A percentile compares a stretch with the other conserved stretches of the same genome.
Conservation (phyloP, 2,329 filamentous ascomycete genomes). For the Sporothrix mexicana region DNA sequence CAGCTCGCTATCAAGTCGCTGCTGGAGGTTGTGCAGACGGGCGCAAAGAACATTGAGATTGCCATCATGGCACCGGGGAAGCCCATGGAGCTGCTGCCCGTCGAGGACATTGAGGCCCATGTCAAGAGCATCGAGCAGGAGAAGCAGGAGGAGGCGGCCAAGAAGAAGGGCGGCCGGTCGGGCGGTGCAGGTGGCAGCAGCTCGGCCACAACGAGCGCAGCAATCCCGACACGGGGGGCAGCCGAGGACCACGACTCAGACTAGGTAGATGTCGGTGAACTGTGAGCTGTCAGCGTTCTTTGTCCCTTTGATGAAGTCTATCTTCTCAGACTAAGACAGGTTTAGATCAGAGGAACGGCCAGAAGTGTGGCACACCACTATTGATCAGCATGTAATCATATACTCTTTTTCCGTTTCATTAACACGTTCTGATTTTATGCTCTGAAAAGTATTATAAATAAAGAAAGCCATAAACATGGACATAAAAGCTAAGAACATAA, state of each 20-base stretch:
- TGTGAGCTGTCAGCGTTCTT: not conserved
- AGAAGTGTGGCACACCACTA: not conserved
- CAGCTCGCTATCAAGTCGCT: slow-evolving; percentile 98
- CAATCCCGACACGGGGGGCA: slow-evolving; percentile 72
- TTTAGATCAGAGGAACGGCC: no score
- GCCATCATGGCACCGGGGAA: slow-evolving; percentile 96
- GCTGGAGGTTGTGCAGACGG: slow-evolving; percentile 96
- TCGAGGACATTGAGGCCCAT: slow-evolving; percentile 94
- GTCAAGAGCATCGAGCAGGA: slow-evolving; percentile 99
- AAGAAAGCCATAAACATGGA: not conserved
- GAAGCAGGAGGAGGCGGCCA: slow-evolving; percentile 98
- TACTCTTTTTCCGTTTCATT: slow-evolving; percentile 19
- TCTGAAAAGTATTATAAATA: not conserved
- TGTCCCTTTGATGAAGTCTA: no score
- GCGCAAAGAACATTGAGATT: slow-evolving; percentile 99
- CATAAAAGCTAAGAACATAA: slow-evolving; percentile 7
- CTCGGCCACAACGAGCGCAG: slow-evolving; percentile 40
- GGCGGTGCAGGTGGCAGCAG: slow-evolving; percentile 64
- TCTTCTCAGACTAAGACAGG: no score
- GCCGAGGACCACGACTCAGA: slow-evolving; percentile 44
- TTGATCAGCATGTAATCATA: slow-evolving; percentile 27
- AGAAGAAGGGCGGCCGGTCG: slow-evolving; percentile 86
- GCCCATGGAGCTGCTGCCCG: slow-evolving; percentile 87
- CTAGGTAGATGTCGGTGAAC: slow-evolving; percentile 20
- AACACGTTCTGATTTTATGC: not conserved